Base-by-base conservation (phyloP, 176 grass and related monocot genomes). In the Oryza longistaminata region DNA sequence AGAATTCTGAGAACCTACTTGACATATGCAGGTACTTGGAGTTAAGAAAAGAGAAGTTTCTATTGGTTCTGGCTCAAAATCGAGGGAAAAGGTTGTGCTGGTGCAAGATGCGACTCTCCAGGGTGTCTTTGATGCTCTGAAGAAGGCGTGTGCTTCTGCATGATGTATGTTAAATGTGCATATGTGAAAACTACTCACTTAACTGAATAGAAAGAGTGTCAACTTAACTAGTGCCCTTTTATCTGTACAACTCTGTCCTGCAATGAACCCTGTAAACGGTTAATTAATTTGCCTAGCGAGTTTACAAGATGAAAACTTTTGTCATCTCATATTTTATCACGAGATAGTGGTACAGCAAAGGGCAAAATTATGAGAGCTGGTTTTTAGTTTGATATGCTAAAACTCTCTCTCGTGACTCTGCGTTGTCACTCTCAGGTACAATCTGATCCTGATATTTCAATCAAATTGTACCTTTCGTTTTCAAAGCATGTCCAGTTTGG, bases 11-110 rank as follows among this genome's bases (percentile, higher is more conserved):
- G 44, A 25, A 71, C 5, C 7, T 46, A 25, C 60, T 4, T 78
- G 0, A 82, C 39, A 74, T 50, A 49, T 68, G 2, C 87, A 98
- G 93, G 81, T 98, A 26, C 87, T 98, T 40, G 89, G 93, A 43
- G 88, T 95, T 88, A 98, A 95, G 83, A 95, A 95, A 90, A 92
- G 96, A 72, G 91, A 98, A 31, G 77, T 98, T 14, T 98, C 91
- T 0, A 92, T 98, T 34, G 93, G 96, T 35, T 93, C 89, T 3
- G 96, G 93, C 50, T 98, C 89, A 17, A 98, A 95, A 90, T 98
- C 96, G 6, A 95, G 96, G 80, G 96, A 98, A 53, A 98, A 98
- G 65, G 85, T 95, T 27, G 85, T 98, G 10, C 76, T 98, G 3
- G 96, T 98, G 17, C 91, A 89, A 83, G 93, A 95, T 13, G 72